phyloP scores from a whole-genome alignment of 148 eudicot species.

The Camellia granthamiana region DNA sequence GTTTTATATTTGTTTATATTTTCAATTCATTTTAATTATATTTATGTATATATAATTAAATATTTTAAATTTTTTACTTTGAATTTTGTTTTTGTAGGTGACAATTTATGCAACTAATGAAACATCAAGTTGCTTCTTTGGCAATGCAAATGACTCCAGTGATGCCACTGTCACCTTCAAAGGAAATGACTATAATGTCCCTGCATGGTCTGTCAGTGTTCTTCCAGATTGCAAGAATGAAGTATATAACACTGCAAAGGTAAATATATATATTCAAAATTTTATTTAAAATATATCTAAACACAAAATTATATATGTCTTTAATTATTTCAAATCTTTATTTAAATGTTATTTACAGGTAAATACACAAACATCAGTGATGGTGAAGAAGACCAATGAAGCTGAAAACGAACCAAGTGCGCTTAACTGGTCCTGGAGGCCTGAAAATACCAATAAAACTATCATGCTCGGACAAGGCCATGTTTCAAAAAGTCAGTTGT shows the following conservation, averaged over 20 bases:
- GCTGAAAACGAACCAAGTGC: constrained; percentile 30
- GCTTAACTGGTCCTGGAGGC: constrained; percentile 40
- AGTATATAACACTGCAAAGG: constrained; percentile 65
- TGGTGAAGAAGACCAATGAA: constrained; percentile 33
- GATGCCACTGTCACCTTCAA: constrained; percentile 34
- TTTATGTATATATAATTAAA: too few species aligned
- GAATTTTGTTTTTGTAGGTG: constrained; percentile 15
- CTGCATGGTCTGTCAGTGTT: constrained; percentile 73
- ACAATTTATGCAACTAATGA: constrained; percentile 27
- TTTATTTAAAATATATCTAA: too few species aligned
- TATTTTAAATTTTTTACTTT: too few species aligned
- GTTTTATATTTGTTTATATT: not conserved
- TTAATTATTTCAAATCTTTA: too few species aligned
- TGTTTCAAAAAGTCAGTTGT: constrained; percentile 1
- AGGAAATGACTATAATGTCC: constrained; percentile 31
- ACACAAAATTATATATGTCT: too few species aligned
- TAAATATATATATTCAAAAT: constrained; percentile 1
- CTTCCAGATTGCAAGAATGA: constrained; percentile 45
- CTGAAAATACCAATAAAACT: constrained; percentile 27
- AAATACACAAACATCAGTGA: constrained; percentile 38
- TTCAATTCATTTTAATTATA: too few species aligned
- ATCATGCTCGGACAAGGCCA: constrained; percentile 26
- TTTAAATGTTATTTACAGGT: constrained; percentile 12
- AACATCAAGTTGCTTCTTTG: constrained; percentile 33
- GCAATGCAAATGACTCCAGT: constrained; percentile 25